Conservation (phyloP, 345 rosid species). For the Conringia planisiliqua region DNA sequence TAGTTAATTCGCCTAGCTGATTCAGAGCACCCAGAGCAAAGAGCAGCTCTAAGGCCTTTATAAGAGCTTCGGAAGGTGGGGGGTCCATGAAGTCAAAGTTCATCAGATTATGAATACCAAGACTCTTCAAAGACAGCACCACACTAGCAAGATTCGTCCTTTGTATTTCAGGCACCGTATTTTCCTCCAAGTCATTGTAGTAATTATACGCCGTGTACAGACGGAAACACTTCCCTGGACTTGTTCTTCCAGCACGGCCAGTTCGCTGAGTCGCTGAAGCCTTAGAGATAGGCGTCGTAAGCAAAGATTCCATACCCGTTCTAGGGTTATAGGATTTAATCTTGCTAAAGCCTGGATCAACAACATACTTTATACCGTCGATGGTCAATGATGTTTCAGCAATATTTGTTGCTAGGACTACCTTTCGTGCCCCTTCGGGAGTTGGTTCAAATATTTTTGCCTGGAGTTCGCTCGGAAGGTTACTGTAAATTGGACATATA, state of each 20-base stretch:
- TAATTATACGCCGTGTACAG: conserved; percentile 68
- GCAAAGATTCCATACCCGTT: conserved; percentile 87
- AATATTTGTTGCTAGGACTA: conserved; percentile 81
- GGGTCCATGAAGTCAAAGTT: conserved; percentile 93
- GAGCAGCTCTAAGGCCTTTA: conserved; percentile 66
- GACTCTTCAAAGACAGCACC: conserved; percentile 82
- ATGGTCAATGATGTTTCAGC: conserved; percentile 89
- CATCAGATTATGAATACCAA: conserved; percentile 72
- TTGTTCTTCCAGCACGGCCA: conserved; percentile 84
- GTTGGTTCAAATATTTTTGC: conserved; percentile 86
- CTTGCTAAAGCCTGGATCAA: conserved; percentile 85
- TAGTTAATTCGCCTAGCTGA: conserved; percentile 83
- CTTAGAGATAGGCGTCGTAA: conserved; percentile 73
- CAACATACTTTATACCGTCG: conserved; percentile 75
- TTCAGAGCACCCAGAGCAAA: conserved; percentile 82
- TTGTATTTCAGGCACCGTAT: conserved; percentile 76
- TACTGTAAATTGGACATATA: conserved; percentile 82
- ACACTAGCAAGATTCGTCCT: conserved; percentile 86
- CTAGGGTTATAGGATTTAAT: conserved; percentile 88
- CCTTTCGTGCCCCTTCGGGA: conserved; percentile 86
- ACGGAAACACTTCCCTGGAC: conserved; percentile 80
- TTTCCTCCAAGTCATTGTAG: conserved; percentile 73
- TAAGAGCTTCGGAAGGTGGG: conserved; percentile 79
- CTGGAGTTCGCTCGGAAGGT: conserved; percentile 84
- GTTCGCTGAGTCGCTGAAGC: conserved; percentile 84